Evolutionary conservation across 306 rosid species (phyloP), one percentile per base, ranked within the genome.

Genomic region (Cercis canadensis): DNA sequence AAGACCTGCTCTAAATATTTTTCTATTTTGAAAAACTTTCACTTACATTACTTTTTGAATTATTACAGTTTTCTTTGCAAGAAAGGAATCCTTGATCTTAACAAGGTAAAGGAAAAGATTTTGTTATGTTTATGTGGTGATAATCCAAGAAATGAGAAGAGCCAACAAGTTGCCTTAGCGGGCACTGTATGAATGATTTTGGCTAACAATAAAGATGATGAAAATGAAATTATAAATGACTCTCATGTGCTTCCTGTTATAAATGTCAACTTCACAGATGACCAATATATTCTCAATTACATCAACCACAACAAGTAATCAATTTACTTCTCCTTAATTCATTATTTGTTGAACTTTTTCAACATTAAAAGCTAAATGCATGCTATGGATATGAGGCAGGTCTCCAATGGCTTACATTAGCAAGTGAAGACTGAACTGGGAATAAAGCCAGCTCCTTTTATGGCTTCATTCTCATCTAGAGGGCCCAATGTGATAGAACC

Each of bases 131-230:
- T 80, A 53, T 58, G 83, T 1, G 92, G 86, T 5, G 29, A 11
- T 0, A 60, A 1, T 57, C 65, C 0, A 39, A 81, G 85, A 80
- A 0, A 4, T 3, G 59, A 47, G 0, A 85, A 87, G 73, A 87
- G 92, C 15, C 19, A 4, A 7, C 11, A 49, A 33, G 89, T 73
- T 13, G 13, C 40, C 51, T 40, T 12, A 36, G 86, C 65, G 13
- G 96, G 97, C 2, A 92, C 87, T 8, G 81, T 78, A 4, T 96
- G 92, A 43, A 83, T 92, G 91, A 73, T 92, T 65, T 72, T 92
- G 73, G 87, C 59, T 54, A 88, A 88, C 41, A 64, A 43, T 19
- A 0, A 7, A 6, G 0, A 0, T 0, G 2, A 19, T 17, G 74
- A 46, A 41, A 54, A 56, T 69, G 79, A 64, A 7, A 7, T 78